These are phyloP conservation scores for Escovopsis sp. DNA, from an alignment of 2,329 filamentous ascomycete genomes.

Conservation along the genomic window DNA sequence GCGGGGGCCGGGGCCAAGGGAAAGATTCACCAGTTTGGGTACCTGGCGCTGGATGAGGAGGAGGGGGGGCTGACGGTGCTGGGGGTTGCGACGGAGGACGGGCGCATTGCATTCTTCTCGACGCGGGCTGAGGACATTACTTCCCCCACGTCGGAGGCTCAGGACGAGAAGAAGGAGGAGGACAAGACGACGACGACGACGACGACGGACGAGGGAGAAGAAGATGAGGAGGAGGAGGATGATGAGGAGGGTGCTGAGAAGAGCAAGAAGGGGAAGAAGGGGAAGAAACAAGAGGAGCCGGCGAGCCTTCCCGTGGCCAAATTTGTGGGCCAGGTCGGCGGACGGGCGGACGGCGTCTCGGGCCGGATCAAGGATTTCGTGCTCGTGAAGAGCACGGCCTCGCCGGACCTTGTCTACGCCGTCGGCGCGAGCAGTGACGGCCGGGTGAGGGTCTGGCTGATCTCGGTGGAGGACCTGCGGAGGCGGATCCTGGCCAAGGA, in stretches of 20 bases:
- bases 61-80: constrained; percentile 35
- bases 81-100: constrained; percentile 79
- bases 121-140: constrained; percentile 36
- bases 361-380: constrained; percentile 83
- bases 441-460: constrained; percentile 60
- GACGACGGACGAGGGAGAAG: not conserved
- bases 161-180: not conserved
- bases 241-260: too few species aligned
- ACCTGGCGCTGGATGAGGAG: constrained; percentile 41
- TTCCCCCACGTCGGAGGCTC: constrained; percentile 10
- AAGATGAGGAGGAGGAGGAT: too few species aligned
- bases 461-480: constrained; percentile 31
- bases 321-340: constrained; percentile 65
- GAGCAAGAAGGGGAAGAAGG: constrained; percentile 8
- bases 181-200: not conserved
- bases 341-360: constrained; percentile 43
- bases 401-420: constrained; percentile 35
- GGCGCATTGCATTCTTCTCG: constrained; percentile 70
- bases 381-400: constrained; percentile 34
- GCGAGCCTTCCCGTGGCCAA: constrained; percentile 40
- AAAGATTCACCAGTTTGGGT: constrained; percentile 73
- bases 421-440: constrained; percentile 77
- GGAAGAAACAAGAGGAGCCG: constrained; percentile 18
- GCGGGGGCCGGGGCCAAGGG: constrained; percentile 41
- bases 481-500: constrained; percentile 10